A percentile compares a stretch with the other conserved stretches of the same genome.
phyloP scores from a whole-genome alignment of 257 asterid genomes.

The Rhazya stricta region DNA sequence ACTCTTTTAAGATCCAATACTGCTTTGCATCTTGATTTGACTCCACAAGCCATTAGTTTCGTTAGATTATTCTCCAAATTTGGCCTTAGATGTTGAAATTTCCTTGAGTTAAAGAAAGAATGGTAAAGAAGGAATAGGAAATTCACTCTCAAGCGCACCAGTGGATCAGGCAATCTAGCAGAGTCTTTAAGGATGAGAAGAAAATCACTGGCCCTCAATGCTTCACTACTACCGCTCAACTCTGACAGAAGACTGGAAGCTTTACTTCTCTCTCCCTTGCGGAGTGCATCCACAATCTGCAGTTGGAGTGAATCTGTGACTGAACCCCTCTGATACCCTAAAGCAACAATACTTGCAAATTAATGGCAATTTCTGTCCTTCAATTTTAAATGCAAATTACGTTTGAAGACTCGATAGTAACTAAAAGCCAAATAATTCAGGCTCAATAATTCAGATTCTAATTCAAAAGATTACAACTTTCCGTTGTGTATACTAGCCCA shows the following conservation, averaged over 20 bases:
- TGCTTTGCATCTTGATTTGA: background rate
- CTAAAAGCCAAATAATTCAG: background rate
- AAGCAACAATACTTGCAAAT: slow-evolving; percentile 22
- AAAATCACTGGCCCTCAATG: slow-evolving; percentile 48
- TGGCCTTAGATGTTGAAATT: background rate
- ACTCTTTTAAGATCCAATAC: background rate
- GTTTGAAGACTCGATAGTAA: background rate
- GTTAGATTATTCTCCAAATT: background rate
- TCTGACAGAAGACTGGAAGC: slow-evolving; percentile 63
- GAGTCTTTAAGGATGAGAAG: slow-evolving; percentile 55
- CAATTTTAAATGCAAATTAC: background rate
- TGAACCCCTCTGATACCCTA: slow-evolving; percentile 31
- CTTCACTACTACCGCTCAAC: slow-evolving; percentile 32
- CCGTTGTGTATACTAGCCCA: background rate
- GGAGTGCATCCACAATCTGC: slow-evolving; percentile 60
- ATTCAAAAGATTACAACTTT: background rate
- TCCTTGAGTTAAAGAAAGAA: background rate
- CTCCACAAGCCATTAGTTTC: background rate
- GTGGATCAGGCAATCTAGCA: slow-evolving; percentile 69
- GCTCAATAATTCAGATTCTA: background rate
- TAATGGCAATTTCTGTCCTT: background rate
- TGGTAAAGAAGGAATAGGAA: slow-evolving; percentile 9
- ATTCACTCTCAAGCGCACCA: slow-evolving; percentile 42
- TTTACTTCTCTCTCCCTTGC: slow-evolving; percentile 53
- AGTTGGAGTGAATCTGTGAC: slow-evolving; percentile 29